Evolutionary conservation across 345 rosid species (phyloP).

Genomic region (Diplotaxis tenuifolia): DNA sequence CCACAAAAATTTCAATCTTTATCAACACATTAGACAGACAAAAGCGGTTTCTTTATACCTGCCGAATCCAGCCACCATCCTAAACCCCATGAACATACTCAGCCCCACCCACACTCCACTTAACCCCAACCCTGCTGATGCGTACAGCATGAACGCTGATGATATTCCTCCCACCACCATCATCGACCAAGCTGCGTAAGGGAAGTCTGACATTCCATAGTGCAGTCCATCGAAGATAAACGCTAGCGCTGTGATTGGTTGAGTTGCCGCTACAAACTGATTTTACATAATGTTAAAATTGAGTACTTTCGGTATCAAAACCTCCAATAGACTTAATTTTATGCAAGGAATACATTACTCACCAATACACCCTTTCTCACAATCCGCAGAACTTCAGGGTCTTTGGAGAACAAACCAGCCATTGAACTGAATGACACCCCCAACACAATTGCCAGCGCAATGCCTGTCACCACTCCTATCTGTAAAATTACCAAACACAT

Average conservation of each 20-base stretch:
- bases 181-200: slow-evolving; percentile 87
- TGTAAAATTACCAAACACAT: slow-evolving; percentile 38
- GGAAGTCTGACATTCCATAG: slow-evolving; percentile 90
- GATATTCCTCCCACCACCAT: slow-evolving; percentile 74
- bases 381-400: slow-evolving; percentile 64
- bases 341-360: slow-evolving; percentile 29
- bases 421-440: slow-evolving; percentile 65
- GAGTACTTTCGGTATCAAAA: background rate
- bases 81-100: slow-evolving; percentile 82
- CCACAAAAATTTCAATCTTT: background rate
- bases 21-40: background rate
- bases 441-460: slow-evolving; percentile 64
- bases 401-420: slow-evolving; percentile 77
- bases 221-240: slow-evolving; percentile 93
- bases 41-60: slow-evolving; percentile 45
- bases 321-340: background rate
- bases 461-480: slow-evolving; percentile 75
- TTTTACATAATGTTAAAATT: background rate
- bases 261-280: slow-evolving; percentile 87
- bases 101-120: slow-evolving; percentile 91
- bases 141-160: slow-evolving; percentile 62
- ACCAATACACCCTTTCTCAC: slow-evolving; percentile 80
- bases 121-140: slow-evolving; percentile 58
- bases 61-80: slow-evolving; percentile 68
- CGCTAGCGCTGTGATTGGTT: slow-evolving; percentile 87